Evolutionary conservation across 208 protist species (phyloP), one percentile per base, ranked within the genome.

Genomic region (Strigomonas culicis): DNA sequence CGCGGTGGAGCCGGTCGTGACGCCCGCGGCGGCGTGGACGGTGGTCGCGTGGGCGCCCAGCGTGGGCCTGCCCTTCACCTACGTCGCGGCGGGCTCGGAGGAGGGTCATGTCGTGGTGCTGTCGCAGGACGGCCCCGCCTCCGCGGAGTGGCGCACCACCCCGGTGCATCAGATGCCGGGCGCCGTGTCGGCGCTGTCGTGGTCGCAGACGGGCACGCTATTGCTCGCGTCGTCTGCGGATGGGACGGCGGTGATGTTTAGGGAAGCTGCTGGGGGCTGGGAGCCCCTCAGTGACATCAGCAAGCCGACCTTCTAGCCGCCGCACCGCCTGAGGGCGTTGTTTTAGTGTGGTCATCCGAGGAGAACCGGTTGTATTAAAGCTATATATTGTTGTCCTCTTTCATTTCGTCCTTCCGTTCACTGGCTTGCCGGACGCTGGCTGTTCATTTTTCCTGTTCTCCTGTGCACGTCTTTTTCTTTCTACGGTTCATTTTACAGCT

Each of bases 21-120:
- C 74, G n/a, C 65, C 75, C 43, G 60, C 68, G 28, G 69, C 63
- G 28, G 70, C 68, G 22, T 95, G 81, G 84, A 70, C 70, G 0
- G 78, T 76, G 56, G 89, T 93, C 56, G 69, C 84, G 66, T 95
- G 89, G 89, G 78, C 89, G n/a, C 86, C 86, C 2, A 82, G 80
- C 55, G 58, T 83, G 8, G 89, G 89, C 19, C 64, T 92, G 19
- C 89, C 86, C 6, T 93, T 86, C 62, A 88, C 85, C 15, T 94
- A 94, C 71, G 74, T 96, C 46, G 87, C 87, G 0, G 90, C 86
- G 0, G 87, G 86, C 6, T 79, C 82, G 11, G 80, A 89, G 36
- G 82, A 90, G 22, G 90, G 90, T 6, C 59, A 77, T 36, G 85
- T 96, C 21, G 78, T 72, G 49, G 84, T 96, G 56, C 94, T 84